Base-by-base conservation (phyloP, 2,329 filamentous ascomycete genomes). In the Colletotrichum filicis region DNA sequence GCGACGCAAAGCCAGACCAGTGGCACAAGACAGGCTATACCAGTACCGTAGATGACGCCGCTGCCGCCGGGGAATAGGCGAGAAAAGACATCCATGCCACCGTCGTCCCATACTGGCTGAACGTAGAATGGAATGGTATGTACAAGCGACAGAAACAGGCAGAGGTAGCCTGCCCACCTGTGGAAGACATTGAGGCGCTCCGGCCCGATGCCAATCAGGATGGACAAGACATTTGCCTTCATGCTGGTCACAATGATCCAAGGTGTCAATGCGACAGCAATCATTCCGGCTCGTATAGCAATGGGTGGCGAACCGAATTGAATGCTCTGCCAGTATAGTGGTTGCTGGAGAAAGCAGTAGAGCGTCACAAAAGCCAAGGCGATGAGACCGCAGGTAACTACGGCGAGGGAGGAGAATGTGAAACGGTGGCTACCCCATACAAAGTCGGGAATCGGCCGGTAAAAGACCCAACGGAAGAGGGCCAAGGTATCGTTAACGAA, bases 171-270 rank as follows among this genome's bases (percentile, higher is more conserved):
- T 8, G 93, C 91, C 95, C 95, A 98, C 77, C 96, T 91, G 83
- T 98, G 96, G 73, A 98, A 89, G 37, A 98, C 95, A 77, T 98
- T 98, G 63, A 98, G 88, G 61, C 96, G 89, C 80, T 98, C 96
- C 49, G 97, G 95, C 3, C 95, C 94, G 76, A 98, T 96, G 16
- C 96, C 96, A 5, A 95, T 98, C 71, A 98, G 83, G 68, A 95
- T 83, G 1, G 93, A 93, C 68, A 98, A 89, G 37, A 98, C 79
- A 79, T 98, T 98, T 19, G 95, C 93, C 82, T 98, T 98, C 88
- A 95, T 97, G 79, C 94, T 95, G 12, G 97, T 91, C 22, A 92
- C 94, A 63, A 98, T 86, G 75, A 98, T 96, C 95, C 95, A 98
- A 1, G 96, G 96, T 58, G 97, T 93, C 88, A 98, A 90, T 14